Base-by-base conservation (phyloP, 1,284 basidiomycete species). In the Pascua sp. region DNA sequence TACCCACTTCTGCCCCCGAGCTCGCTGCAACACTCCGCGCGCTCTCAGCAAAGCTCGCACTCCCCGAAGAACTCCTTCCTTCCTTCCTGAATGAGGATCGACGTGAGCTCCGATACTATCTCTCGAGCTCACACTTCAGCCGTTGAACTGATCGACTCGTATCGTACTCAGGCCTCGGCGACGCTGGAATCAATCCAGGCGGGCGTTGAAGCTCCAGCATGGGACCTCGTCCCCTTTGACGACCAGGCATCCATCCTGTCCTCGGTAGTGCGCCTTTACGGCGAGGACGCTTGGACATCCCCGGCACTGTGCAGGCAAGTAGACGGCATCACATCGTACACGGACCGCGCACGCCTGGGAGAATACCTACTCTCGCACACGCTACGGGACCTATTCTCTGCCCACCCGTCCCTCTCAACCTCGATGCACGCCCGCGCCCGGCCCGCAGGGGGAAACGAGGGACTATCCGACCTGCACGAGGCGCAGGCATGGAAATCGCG, bases 401-500 rank as follows among this genome's bases (percentile, higher is more conserved):
- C 70, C 12, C 61, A 65, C 36, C 63, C 70, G 5, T 68, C 68
- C 43, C 69, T 73, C 15, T 53, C 55, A 1, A 39, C 44, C 2
- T 17, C 42, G 0, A 8, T 45, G 0, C 39, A 40, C 10, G 59
- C 55, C 4, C 59, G 55, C n/a, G 36, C 57, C 0, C 62, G 64
- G 0, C 66, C 70, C 4, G 61, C 65, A 8, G 71, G 68, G 3
- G 50, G 24, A 12, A 49, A 49, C 47, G 18, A 39, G 38, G 47
- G 38, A 10, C 38, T 47, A n/a, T 48, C 5, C 61, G 65, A 1
- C 64, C 71, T 7, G 60, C 64, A 5, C 66, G 70, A 1, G 85
- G 86, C 47, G 79, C 50, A 24, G 67, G 53, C 60, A 5, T 76
- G 69, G 62, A 76, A 76, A 59, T 15, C 51, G 0, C 43, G 60